Conservation (phyloP, 495 filamentous ascomycete genomes). For the Aspergillus asperescens region DNA sequence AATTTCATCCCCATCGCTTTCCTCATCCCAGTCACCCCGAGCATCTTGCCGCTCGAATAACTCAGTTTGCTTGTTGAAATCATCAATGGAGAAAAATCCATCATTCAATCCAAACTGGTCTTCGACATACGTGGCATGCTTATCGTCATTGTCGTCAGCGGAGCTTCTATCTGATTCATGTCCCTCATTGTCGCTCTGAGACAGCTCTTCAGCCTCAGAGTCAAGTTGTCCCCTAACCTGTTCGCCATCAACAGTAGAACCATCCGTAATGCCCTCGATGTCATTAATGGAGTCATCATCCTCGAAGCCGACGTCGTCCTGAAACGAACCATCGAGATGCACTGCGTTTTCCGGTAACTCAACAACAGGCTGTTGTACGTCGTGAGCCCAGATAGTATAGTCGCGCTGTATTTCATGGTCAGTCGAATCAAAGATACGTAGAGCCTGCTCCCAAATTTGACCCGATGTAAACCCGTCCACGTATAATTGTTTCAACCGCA, state of each 20-base stretch:
- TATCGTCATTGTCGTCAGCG: constrained; percentile 26
- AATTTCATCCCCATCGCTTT: constrained; percentile 73
- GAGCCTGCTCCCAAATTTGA: constrained; percentile 93
- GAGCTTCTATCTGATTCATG: constrained; percentile 20
- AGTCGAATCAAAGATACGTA: constrained; percentile 53
- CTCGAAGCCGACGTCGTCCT: background rate
- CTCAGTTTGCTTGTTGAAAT: constrained; percentile 92
- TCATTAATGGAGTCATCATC: constrained; percentile 15
- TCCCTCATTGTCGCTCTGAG: constrained; percentile 13
- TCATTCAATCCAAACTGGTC: constrained; percentile 76
- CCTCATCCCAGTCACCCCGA: constrained; percentile 58
- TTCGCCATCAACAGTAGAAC: constrained; percentile 31
- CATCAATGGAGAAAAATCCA: constrained; percentile 95
- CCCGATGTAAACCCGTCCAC: constrained; percentile 79
- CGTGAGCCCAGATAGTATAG: constrained; percentile 19
- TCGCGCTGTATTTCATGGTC: constrained; percentile 33
- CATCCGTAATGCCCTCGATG: constrained; percentile 39
- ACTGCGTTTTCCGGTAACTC: background rate
- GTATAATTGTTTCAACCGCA: constrained; percentile 74
- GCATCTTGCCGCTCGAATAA: constrained; percentile 78
- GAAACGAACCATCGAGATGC: background rate
- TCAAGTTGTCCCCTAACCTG: constrained; percentile 19
- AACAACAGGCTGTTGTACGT: background rate
- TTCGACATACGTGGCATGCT: constrained; percentile 45
- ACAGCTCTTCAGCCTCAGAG: constrained; percentile 7